Percentiles rank a stretch among this genome's conserved stretches.
phyloP scores from a whole-genome alignment of 179 eudicot genomes.

The Drosera spatulata region DNA sequence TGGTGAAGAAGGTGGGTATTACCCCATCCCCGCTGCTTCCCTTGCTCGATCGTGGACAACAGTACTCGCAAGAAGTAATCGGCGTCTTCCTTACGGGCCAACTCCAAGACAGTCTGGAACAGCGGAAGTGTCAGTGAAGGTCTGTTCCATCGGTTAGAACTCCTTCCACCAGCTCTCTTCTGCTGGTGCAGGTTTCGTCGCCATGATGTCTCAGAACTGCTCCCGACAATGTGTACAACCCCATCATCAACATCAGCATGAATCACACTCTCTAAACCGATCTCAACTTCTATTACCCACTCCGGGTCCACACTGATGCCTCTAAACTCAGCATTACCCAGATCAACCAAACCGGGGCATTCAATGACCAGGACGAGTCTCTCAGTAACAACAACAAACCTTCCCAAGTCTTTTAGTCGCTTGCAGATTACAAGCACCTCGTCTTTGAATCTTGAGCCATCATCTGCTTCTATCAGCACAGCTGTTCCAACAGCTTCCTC shows the following conservation, averaged over 20 bases:
- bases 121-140: conserved; percentile 49
- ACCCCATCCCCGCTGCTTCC: conserved; percentile 78
- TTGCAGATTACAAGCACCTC: conserved; percentile 63
- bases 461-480: conserved; percentile 46
- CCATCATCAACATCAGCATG: conserved; percentile 49
- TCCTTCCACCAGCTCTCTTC: conserved; percentile 22
- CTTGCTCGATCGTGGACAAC: conserved; percentile 51
- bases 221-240: conserved; percentile 76
- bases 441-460: conserved; percentile 39
- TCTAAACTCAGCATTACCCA: conserved; percentile 53
- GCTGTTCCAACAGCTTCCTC: conserved; percentile 85
- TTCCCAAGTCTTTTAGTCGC: conserved; percentile 55
- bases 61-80: conserved; percentile 48
- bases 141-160: conserved; percentile 32
- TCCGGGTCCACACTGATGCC: conserved; percentile 70
- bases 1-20: conserved; percentile 57
- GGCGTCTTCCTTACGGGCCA: conserved; percentile 49
- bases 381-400: conserved; percentile 47
- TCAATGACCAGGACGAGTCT: conserved; percentile 50
- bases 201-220: conserved; percentile 45
- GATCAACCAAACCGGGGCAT: conserved; percentile 48
- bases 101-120: conserved; percentile 63
- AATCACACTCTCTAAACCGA: conserved; percentile 66
- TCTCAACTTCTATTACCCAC: conserved; percentile 60
- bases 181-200: conserved; percentile 40